phyloP scores from a whole-genome alignment of 305 asterid species.

The Andrographis paniculata region DNA sequence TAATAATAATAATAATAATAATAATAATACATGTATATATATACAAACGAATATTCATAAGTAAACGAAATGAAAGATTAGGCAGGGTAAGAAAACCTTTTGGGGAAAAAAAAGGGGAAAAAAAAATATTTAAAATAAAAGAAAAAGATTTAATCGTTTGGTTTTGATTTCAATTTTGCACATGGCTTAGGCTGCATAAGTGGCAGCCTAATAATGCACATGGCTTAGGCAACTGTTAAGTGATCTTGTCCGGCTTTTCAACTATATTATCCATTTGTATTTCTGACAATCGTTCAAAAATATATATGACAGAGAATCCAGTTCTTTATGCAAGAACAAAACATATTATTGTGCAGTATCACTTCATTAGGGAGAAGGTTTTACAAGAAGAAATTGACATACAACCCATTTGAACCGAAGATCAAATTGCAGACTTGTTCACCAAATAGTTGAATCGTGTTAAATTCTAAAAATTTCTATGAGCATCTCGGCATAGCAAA shows the following conservation, averaged over 20 bases:
- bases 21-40: no score
- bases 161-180: no score
- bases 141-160: no score
- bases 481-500: no score
- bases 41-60: no score
- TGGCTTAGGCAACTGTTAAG: constrained; percentile 1
- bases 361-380: background rate
- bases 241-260: background rate
- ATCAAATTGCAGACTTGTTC: background rate
- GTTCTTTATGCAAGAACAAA: background rate
- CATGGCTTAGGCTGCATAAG: background rate
- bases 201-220: background rate
- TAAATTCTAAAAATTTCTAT: no score
- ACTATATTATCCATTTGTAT: background rate
- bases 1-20: no score
- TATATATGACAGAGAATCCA: background rate
- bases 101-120: no score
- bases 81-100: no score
- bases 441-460: background rate
- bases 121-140: no score
- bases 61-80: no score
- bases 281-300: background rate
- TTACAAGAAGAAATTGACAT: background rate
- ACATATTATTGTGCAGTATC: background rate
- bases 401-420: background rate